These are phyloP conservation scores for Aspergillus bombycis DNA, from an alignment of 2,329 filamentous ascomycete genomes.

Conservation along the genomic window DNA sequence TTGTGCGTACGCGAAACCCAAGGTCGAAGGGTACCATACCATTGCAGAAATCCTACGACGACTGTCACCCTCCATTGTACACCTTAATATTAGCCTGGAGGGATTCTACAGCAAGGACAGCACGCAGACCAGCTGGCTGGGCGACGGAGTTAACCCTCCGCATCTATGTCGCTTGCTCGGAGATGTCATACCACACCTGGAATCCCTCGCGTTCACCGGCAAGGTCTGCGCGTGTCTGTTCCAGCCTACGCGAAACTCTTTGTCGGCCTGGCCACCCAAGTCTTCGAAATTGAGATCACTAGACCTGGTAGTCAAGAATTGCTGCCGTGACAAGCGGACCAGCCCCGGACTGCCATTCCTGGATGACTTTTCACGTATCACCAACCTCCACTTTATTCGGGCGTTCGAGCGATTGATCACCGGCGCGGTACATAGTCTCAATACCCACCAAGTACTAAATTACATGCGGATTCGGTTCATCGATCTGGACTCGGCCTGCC, in stretches of 20 bases:
- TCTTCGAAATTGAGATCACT: constrained; percentile 61
- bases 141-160: constrained; percentile 52
- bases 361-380: constrained; percentile 71
- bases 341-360: constrained; percentile 48
- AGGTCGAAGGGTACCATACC: constrained; percentile 72
- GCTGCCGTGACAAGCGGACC: constrained; percentile 56
- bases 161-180: constrained; percentile 71
- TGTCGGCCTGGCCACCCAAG: constrained; percentile 50
- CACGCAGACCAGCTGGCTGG: constrained; percentile 56
- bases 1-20: constrained; percentile 66
- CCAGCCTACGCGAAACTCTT: constrained; percentile 56
- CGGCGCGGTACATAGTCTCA: constrained; percentile 63
- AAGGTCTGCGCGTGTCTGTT: constrained; percentile 73
- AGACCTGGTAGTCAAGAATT: constrained; percentile 74
- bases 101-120: constrained; percentile 70
- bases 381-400: constrained; percentile 71
- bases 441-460: constrained; percentile 61
- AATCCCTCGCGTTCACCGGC: constrained; percentile 73
- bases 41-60: constrained; percentile 66
- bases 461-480: constrained; percentile 74
- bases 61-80: constrained; percentile 61
- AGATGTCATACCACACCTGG: constrained; percentile 61
- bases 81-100: constrained; percentile 70
- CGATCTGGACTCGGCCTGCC: constrained; percentile 72
- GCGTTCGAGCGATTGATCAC: constrained; percentile 72